Percentiles rank a stretch among this genome's conserved stretches.
Conservation (phyloP, 2,329 filamentous ascomycete genomes). For the Botrytis deweyae region DNA sequence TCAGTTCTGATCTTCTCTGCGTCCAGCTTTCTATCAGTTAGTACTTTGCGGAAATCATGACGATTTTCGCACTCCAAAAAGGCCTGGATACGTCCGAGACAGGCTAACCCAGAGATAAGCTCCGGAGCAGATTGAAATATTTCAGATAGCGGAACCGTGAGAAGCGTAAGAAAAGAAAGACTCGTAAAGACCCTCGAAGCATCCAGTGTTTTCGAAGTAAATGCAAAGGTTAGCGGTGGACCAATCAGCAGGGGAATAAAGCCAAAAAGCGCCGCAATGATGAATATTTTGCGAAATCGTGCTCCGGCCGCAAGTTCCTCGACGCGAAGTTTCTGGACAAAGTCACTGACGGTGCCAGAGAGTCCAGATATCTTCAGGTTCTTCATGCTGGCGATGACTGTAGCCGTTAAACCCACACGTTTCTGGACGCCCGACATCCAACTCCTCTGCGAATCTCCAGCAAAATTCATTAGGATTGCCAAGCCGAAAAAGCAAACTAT, state of each 20-base stretch:
- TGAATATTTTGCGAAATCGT: conserved; percentile 30
- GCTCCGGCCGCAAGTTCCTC: conserved; percentile 41
- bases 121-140: conserved; percentile 30
- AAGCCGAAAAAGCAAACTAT: conserved; percentile 39
- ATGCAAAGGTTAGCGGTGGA: conserved; percentile 27
- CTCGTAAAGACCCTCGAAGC: conserved; percentile 26
- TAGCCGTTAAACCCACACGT: conserved; percentile 17
- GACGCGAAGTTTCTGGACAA: conserved; percentile 37
- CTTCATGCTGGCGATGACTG: conserved; percentile 44
- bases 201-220: conserved; percentile 26
- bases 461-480: conserved; percentile 25
- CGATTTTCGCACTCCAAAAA: neutral
- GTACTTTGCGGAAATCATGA: neutral
- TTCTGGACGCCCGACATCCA: conserved; percentile 24
- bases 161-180: conserved; percentile 28
- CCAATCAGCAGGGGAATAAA: conserved; percentile 25
- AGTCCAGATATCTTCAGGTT: conserved; percentile 44
- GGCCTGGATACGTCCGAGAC: neutral
- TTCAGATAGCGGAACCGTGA: conserved; percentile 27
- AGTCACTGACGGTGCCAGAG: conserved; percentile 34
- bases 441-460: conserved; percentile 27
- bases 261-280: conserved; percentile 25
- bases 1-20: neutral
- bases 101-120: conserved; percentile 25
- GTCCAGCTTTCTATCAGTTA: neutral